Evolutionary conservation across 345 rosid species (phyloP).

Genomic region (Eutrema yunnanense): DNA sequence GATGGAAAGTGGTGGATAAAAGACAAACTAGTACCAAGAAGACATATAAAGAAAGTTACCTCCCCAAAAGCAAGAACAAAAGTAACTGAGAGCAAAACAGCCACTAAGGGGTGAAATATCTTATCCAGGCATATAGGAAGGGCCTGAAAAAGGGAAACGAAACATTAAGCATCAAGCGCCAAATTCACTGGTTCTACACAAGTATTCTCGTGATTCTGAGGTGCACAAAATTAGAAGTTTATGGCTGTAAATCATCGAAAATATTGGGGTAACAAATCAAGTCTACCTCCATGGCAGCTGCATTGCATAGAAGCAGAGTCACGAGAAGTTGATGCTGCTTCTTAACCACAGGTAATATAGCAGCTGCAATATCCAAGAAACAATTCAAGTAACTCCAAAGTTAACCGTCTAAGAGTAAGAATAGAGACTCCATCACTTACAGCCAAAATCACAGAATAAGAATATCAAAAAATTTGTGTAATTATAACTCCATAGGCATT

Average conservation of each 20-base stretch:
- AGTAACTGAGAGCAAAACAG: conserved; percentile 73
- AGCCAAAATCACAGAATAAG: neutral
- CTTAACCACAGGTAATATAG: conserved; percentile 68
- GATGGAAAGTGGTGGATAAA: neutral
- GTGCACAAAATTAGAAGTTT: neutral
- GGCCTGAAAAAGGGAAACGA: conserved; percentile 42
- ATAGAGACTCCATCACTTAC: neutral
- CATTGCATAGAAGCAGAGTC: conserved; percentile 75
- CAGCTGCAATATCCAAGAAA: conserved; percentile 35
- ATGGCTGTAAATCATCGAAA: neutral
- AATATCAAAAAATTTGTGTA: neutral
- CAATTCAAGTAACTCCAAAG: neutral
- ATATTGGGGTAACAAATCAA: neutral
- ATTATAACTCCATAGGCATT: neutral
- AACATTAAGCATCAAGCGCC: neutral
- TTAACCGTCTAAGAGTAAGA: neutral
- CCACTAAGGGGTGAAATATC: conserved; percentile 76
- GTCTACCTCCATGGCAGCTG: conserved; percentile 76
- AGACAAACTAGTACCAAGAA: neutral
- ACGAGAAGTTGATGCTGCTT: conserved; percentile 84
- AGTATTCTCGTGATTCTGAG: neutral
- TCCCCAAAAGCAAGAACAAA: conserved; percentile 81
- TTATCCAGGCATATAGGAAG: conserved; percentile 75
- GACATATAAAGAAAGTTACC: conserved; percentile 32
- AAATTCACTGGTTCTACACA: neutral